Base-by-base conservation (phyloP, 2,329 filamentous ascomycete genomes). In the Blastomyces emzantsi region DNA sequence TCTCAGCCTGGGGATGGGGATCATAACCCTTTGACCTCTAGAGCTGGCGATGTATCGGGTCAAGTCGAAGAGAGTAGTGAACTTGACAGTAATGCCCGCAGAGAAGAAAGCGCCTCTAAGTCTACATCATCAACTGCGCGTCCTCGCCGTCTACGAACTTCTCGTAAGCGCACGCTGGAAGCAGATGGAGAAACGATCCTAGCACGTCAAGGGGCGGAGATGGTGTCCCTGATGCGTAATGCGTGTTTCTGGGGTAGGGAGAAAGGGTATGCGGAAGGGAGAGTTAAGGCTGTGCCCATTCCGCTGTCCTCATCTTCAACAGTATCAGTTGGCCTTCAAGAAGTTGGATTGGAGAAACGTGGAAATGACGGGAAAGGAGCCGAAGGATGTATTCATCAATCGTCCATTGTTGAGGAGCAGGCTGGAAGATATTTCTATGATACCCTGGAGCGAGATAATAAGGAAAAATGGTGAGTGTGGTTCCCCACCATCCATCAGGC, bases 181-280 rank as follows among this genome's bases (percentile, higher is more conserved):
- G 33, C 62, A 28, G 59, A 61, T 39, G 68, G 64, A 11, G 59
- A 65, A 41, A 74, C 71, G 0, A 70, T 79, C 13, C 69, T 78
- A 55, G 71, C 69, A 1, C 67, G 66, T 0, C 78, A 80, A 66
- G 74, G 73, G 6, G 67, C 69, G 30, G 77, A 80, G 61, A 75
- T 80, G 73, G 74, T 75, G 0, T 73, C 75, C 49, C 66, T 75
- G 11, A 74, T 80, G 76, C 75, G 72, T 5, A 68, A 73, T 39
- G 77, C 77, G 3, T 80, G 78, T 66, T 79, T 80, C 64, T 78
- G 73, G 70, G 77, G 76, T 0, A 70, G 73, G 6, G 76, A 77
- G 64, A 76, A 73, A 56, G 74, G 75, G 0, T 70, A 75, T 63
- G 75, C 70, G 1, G 73, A 78, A 66, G 67, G 73, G 25, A 72